These are phyloP conservation scores for Puccinia brachypodii DNA, from an alignment of 1,284 basidiomycete genomes.

Conservation along the genomic window DNA sequence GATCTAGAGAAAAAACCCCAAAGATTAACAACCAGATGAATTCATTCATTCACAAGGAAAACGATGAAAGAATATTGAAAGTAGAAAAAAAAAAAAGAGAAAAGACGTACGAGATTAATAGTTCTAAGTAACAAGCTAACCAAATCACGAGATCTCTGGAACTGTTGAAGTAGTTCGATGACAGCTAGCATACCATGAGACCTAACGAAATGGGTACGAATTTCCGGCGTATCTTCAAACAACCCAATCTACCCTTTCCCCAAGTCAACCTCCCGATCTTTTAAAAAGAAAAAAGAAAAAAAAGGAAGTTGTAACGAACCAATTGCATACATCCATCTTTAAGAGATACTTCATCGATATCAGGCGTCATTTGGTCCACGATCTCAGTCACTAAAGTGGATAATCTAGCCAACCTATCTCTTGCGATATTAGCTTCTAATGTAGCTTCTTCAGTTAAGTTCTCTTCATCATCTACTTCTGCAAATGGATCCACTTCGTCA, in stretches of 20 bases:
- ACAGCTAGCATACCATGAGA: slow-evolving; percentile 93
- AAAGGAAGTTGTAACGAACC: slow-evolving; percentile 60
- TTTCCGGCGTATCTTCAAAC: slow-evolving; percentile 78
- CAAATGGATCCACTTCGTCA: slow-evolving; percentile 90
- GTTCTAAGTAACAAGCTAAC: slow-evolving; percentile 80
- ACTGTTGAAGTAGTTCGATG: slow-evolving; percentile 79
- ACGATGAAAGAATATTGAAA: no score
- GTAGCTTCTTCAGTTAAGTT: slow-evolving; percentile 56
- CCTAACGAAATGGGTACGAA: slow-evolving; percentile 81
- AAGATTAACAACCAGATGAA: no score
- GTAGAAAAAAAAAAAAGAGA: no score
- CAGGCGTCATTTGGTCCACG: slow-evolving; percentile 79
- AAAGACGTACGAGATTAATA: slow-evolving; percentile 72
- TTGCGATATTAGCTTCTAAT: slow-evolving; percentile 79
- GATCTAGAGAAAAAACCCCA: slow-evolving; percentile 64
- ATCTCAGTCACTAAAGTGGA: slow-evolving; percentile 76
- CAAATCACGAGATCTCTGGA: slow-evolving; percentile 74
- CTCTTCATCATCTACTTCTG: slow-evolving; percentile 65
- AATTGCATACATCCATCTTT: slow-evolving; percentile 82
- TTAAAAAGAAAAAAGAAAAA: neutral
- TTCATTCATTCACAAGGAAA: slow-evolving; percentile 7
- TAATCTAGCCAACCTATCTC: slow-evolving; percentile 85
- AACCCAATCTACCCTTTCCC: slow-evolving; percentile 75
- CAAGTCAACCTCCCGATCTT: no score
- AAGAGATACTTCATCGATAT: slow-evolving; percentile 74